A percentile compares a stretch with the other conserved stretches of the same genome.
These are phyloP conservation scores for Saccharomyces hybrid DNA, from an alignment of 1,139 yeast genomes.

Conservation along the genomic window DNA sequence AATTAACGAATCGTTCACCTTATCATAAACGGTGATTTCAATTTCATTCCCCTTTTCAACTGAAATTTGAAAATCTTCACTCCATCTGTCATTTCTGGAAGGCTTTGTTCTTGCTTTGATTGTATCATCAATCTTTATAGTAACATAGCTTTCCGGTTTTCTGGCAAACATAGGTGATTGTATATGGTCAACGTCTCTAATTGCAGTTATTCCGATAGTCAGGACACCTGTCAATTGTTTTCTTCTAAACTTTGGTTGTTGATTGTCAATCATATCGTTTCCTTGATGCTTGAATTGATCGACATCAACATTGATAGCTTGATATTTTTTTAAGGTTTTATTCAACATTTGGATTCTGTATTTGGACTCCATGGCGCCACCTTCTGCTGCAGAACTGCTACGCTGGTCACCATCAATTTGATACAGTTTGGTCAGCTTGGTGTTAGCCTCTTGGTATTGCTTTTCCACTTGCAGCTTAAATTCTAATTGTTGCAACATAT, in stretches of 20 bases:
- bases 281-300: constrained; percentile 42
- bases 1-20: constrained; percentile 51
- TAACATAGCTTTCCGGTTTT: constrained; percentile 71
- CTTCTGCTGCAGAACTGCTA: constrained; percentile 81
- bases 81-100: constrained; percentile 75
- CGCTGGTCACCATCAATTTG: constrained; percentile 86
- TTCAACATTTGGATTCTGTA: constrained; percentile 78
- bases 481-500: constrained; percentile 89
- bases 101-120: constrained; percentile 68
- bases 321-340: constrained; percentile 77
- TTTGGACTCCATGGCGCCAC: constrained; percentile 75
- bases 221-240: constrained; percentile 79
- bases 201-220: constrained; percentile 59
- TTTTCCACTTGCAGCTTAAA: constrained; percentile 89
- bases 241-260: constrained; percentile 62
- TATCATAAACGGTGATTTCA: constrained; percentile 81
- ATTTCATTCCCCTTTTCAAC: constrained; percentile 89
- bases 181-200: constrained; percentile 87
- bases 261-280: constrained; percentile 49
- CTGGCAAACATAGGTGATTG: constrained; percentile 72
- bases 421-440: constrained; percentile 76
- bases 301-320: constrained; percentile 66
- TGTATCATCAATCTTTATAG: constrained; percentile 80
- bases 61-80: constrained; percentile 69
- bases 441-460: constrained; percentile 87